phyloP scores from a whole-genome alignment of 495 filamentous ascomycete species.

The Penicillium nucicola region DNA sequence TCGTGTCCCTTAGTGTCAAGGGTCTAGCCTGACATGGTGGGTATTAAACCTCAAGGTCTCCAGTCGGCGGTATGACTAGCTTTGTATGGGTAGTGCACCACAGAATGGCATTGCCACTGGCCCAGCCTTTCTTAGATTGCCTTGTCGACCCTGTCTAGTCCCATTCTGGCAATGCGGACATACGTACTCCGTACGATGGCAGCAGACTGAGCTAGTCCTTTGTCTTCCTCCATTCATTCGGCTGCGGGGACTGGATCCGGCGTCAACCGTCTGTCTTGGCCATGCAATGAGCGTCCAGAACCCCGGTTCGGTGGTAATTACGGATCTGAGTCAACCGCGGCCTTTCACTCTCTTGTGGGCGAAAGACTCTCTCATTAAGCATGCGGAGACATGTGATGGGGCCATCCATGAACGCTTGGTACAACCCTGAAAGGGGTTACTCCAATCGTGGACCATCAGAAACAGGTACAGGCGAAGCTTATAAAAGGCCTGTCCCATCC shows the following conservation, averaged over 20 bases:
- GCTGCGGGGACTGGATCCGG: conserved; percentile 6
- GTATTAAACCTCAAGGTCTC: not conserved
- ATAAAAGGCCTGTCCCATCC: conserved; percentile 16
- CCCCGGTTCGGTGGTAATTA: conserved; percentile 5
- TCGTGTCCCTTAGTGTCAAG: not conserved
- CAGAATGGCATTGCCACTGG: not conserved
- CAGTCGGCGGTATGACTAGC: not conserved
- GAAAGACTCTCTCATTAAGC: conserved; percentile 3
- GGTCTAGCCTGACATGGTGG: not conserved
- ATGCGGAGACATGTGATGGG: conserved; percentile 21
- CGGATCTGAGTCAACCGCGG: conserved; percentile 21
- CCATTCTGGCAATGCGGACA: conserved; percentile 7
- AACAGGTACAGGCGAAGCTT: conserved; percentile 12
- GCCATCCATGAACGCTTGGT: conserved; percentile 1
- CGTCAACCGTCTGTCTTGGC: conserved; percentile 15
- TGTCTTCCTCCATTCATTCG: conserved; percentile 1
- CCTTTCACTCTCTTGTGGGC: not conserved
- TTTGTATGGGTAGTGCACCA: not conserved
- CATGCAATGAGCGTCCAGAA: conserved; percentile 7
- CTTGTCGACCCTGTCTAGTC: conserved; percentile 1
- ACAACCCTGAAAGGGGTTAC: conserved; percentile 6
- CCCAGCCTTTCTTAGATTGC: not conserved
- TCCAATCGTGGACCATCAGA: not conserved
- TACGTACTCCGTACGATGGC: conserved; percentile 4
- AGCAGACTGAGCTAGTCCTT: not conserved